Base-by-base conservation (phyloP, 2,329 filamentous ascomycete genomes). In the Xylaria hypoxylon region DNA sequence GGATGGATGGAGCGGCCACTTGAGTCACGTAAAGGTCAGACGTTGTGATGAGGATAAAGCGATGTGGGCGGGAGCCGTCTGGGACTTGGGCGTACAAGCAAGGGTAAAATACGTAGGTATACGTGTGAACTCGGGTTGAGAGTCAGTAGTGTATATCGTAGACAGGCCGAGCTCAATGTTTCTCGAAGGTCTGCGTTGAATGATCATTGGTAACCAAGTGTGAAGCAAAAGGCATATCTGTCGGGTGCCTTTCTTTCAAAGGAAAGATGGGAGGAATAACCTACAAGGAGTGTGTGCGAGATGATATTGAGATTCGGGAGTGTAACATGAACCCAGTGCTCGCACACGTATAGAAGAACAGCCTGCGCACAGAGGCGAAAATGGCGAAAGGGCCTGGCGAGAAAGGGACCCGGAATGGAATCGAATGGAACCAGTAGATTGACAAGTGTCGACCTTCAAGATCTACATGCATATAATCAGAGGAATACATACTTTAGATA, bases 301-400 rank as follows among this genome's bases (percentile, higher is more conserved):
- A 52, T 40, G 48, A 53, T 59, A 22, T 61, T 52, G 47, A 58
- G 45, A 40, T 55, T 60, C 22, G n/a, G 38, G 57, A 59, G 38
- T 5, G 62, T 62, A 19, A 62, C 56, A 60, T 48, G 47, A 42
- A 35, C 56, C 47, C 51, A 28, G 19, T 19, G 28, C 42, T 33
- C 22, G 38, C 52, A 35, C 38, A 40, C 22, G 15, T 45, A 51
- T 22, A 28, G 10, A n/a, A 53, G 42, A 35, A 44, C 38, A n/a
- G 55, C 22, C 19, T 5, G 26, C 17, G 24, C 35, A 60, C 33
- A 38, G 40, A 62, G 26, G 52, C n/a, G 28, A 26, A 45, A 26
- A 56, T 7, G 28, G 60, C 17, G 60, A 51, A 42, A 40, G 44
- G 6, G 13, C 19, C 26, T 38, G 24, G 24, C 3, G 24, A 45